A percentile compares a stretch with the other conserved stretches of the same genome.
Evolutionary conservation across 306 rosid species (phyloP).

Genomic region (Erythrophleum fordii): DNA sequence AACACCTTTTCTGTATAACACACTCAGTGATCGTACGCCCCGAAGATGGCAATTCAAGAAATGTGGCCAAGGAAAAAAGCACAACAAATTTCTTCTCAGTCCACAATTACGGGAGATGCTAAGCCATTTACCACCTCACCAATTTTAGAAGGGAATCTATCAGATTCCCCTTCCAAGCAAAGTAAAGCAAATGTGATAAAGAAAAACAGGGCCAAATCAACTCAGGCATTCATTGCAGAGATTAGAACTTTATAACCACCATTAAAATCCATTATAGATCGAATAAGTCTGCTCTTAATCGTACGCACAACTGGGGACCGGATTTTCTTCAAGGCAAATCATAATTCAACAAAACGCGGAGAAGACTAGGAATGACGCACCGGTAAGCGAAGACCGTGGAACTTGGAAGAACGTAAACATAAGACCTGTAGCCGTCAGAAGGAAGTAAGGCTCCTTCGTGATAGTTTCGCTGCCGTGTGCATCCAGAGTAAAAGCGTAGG

Average conservation of each 20-base stretch:
- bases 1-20: neutral
- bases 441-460: slow-evolving; percentile 24
- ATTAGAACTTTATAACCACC: neutral
- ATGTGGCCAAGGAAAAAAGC: neutral
- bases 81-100: neutral
- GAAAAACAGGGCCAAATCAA: neutral
- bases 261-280: slow-evolving; percentile 35
- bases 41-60: slow-evolving; percentile 19
- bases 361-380: slow-evolving; percentile 30
- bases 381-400: neutral
- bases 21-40: slow-evolving; percentile 16
- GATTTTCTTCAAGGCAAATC: slow-evolving; percentile 12
- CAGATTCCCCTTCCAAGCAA: slow-evolving; percentile 29
- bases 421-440: slow-evolving; percentile 31
- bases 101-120: slow-evolving; percentile 8
- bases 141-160: slow-evolving; percentile 21
- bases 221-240: slow-evolving; percentile 12
- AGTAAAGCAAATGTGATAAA: slow-evolving; percentile 27
- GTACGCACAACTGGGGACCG: neutral
- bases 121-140: neutral
- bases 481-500: neutral
- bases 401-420: slow-evolving; percentile 15
- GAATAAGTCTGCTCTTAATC: slow-evolving; percentile 16
- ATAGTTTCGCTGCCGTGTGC: neutral
- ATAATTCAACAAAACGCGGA: slow-evolving; percentile 37